phyloP scores from a whole-genome alignment of 202 grass and related monocot species.

The Miscanthus sacchariflorus region DNA sequence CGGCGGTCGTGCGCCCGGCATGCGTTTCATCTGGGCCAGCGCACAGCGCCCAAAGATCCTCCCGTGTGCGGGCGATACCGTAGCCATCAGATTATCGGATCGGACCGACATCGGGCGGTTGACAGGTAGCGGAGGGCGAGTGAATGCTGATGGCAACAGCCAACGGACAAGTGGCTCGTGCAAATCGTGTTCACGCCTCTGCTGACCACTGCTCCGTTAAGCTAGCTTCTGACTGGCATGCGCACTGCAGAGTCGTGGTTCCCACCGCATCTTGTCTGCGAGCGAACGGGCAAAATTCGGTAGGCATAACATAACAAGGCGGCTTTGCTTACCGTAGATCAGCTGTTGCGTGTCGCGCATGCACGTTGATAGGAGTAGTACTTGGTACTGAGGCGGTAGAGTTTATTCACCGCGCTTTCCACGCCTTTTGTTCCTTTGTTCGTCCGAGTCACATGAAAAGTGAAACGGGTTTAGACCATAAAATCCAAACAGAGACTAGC shows the following conservation, averaged over 20 bases:
- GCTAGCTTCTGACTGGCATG: not conserved
- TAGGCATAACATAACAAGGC: not conserved
- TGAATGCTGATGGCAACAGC: slow-evolving; percentile 6
- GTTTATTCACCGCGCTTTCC: not conserved
- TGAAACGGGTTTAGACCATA: too few relatives aligned
- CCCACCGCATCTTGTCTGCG: not conserved
- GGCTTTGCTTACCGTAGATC: not conserved
- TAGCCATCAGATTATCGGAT: too few relatives aligned
- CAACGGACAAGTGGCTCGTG: not conserved
- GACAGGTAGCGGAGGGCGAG: not conserved
- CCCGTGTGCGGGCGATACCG: not conserved
- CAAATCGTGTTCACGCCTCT: not conserved
- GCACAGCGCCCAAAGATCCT: too few relatives aligned
- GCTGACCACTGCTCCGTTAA: not conserved
- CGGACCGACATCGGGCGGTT: too few relatives aligned
- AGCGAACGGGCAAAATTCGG: not conserved
- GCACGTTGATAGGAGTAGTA: not conserved
- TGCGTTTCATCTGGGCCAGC: not conserved
- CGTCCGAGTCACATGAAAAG: too few relatives aligned
- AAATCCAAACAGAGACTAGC: too few relatives aligned
- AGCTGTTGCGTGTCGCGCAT: not conserved
- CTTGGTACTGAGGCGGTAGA: not conserved
- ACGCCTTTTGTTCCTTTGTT: too few relatives aligned
- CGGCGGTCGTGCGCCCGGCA: too few relatives aligned
- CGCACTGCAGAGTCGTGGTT: not conserved